Percentiles rank a stretch among this genome's conserved stretches.
phyloP scores from a whole-genome alignment of 176 grass and related monocot genomes.

The Dendrocalamus sinicus region DNA sequence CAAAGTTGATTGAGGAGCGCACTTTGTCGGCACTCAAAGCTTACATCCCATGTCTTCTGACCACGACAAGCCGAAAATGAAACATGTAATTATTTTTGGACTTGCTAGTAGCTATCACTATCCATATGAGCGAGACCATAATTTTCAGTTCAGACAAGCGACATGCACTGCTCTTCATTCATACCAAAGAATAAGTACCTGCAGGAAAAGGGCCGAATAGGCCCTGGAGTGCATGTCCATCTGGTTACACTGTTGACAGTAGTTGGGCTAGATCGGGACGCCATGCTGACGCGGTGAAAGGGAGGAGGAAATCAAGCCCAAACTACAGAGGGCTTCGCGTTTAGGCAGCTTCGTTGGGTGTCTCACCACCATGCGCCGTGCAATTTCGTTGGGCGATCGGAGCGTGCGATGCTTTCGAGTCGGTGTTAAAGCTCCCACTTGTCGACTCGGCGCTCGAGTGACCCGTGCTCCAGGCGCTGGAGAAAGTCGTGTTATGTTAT shows the following conservation, averaged over 20 bases:
- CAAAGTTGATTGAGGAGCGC: no score
- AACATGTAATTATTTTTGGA: background rate
- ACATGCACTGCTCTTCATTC: background rate
- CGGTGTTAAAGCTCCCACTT: no score
- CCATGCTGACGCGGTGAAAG: background rate
- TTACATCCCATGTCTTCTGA: no score
- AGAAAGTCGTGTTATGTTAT: background rate
- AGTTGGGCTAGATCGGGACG: no score
- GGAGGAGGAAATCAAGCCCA: background rate
- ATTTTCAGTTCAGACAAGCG: background rate
- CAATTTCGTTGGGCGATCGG: background rate
- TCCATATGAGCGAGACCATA: no score
- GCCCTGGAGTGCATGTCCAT: no score
- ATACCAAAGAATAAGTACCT: background rate
- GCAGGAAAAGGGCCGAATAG: background rate
- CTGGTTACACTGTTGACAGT: background rate
- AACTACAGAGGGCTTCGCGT: no score
- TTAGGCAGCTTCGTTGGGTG: no score
- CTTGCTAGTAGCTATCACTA: background rate
- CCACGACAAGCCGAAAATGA: background rate
- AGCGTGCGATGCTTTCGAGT: no score
- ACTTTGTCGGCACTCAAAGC: background rate
- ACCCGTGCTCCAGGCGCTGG: background rate
- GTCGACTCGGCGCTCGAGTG: no score
- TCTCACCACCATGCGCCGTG: background rate